Base-by-base conservation (phyloP, 192 early-diverging fungal genomes). In the Backusella sp. region DNA sequence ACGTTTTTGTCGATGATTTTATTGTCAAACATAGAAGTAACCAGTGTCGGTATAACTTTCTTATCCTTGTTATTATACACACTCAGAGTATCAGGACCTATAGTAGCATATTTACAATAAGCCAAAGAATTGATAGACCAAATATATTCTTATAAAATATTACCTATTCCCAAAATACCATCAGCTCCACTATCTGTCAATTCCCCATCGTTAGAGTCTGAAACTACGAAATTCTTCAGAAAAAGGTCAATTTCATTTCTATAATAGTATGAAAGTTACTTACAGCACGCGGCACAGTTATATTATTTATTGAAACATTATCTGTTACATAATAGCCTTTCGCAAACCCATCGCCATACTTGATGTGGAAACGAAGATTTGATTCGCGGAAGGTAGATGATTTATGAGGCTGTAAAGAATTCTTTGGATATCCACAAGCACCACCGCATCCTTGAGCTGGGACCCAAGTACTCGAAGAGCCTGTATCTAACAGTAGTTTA, bases 121-220 rank as follows among this genome's bases (percentile, higher is more conserved):
- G 23, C 1, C 36, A 26, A 17, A 15, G 15, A 56, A 56, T 21
- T 56, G 53, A 56, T 9, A 28, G 5, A 11, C 6, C 42, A 23
- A 1, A 35, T n/a, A n/a, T 9, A n/a, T 21, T 26, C 14, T 32
- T 6, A n/a, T 59, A 66, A n/a, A 1, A 39, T n/a, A 36, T 53
- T 72, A 75, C 68, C 59, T 26, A 70, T 37, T 36, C 75, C 71
- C n/a, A 69, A 41, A n/a, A 72, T 76, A 62, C 71, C 75, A 70
- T 80, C 79, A 68, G 80, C 80, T 26, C 76, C 76, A 23, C 46
- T 69, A 21, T 35, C 70, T 23, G 80, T 72, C 3, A 81, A 69
- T 74, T 81, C 76, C 36, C 80, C 80, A 77, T 81, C 80, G 35
- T 81, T 81, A 23, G 52, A 70, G 52, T 76, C 72, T 19, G 80